Evolutionary conservation across 2,329 filamentous ascomycete genomes (phyloP).

Genomic region (Capronia epimyces): DNA sequence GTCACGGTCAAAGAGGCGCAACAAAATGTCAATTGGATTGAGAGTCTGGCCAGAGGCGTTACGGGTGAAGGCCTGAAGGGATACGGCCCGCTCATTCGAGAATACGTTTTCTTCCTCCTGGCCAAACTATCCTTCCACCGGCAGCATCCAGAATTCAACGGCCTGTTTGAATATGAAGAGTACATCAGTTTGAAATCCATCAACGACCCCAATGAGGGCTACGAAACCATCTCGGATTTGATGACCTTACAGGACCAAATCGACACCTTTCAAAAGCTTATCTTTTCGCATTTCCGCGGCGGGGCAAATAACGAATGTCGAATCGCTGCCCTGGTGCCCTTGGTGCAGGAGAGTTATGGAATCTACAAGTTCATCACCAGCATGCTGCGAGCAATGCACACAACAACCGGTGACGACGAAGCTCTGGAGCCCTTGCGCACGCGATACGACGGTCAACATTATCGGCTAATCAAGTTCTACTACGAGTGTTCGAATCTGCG

Average conservation of each 20-base stretch:
- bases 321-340: slow-evolving; percentile 84
- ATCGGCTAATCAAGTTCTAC: slow-evolving; percentile 94
- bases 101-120: slow-evolving; percentile 94
- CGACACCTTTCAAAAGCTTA: slow-evolving; percentile 95
- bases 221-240: slow-evolving; percentile 91
- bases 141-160: slow-evolving; percentile 96
- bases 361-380: slow-evolving; percentile 99
- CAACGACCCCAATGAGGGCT: slow-evolving; percentile 96
- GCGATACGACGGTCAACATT: slow-evolving; percentile 91
- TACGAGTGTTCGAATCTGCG: slow-evolving; percentile 98
- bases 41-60: slow-evolving; percentile 80
- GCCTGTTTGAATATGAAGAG: slow-evolving; percentile 95
- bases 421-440: slow-evolving; percentile 81
- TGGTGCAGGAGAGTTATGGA: slow-evolving; percentile 96
- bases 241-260: slow-evolving; percentile 98
- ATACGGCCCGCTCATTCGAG: slow-evolving; percentile 85
- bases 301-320: slow-evolving; percentile 93
- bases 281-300: slow-evolving; percentile 91
- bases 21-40: slow-evolving; percentile 82
- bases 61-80: slow-evolving; percentile 75
- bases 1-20: slow-evolving; percentile 82
- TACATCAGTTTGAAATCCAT: slow-evolving; percentile 97
- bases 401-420: slow-evolving; percentile 87
- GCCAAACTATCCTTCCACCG: slow-evolving; percentile 96
- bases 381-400: slow-evolving; percentile 98